Base-by-base conservation (phyloP, 257 asterid genomes). In the Perilla frutescens region DNA sequence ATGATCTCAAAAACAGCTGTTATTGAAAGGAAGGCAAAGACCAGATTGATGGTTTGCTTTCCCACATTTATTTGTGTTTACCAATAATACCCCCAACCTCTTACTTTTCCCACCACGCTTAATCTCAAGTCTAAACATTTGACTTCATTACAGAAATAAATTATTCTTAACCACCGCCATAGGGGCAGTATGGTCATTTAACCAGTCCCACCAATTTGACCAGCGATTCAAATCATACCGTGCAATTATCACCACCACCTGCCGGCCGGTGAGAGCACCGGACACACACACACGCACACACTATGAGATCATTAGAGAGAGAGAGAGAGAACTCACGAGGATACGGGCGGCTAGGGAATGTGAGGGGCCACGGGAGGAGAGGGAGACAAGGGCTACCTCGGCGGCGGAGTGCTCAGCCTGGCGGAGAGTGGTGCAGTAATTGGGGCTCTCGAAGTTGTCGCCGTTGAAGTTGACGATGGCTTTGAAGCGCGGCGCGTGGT, bases 371-470 rank as follows among this genome's bases (percentile, higher is more conserved):
- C 44, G 62, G 39, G 79, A 88, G 31, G 87, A 87, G 66, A 87
- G 81, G 51, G 86, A 74, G 62, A 83, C 51, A 57, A 90, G 90
- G 29, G 90, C 84, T 36, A 83, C 88, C 84, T 88, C 94, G 14
- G 96, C 96, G 55, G 96, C 93, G 77, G 93, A 83, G 81, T 90
- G 96, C 79, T 90, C 96, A 8, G 96, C 94, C 76, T 77, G 89
- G 36, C 94, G 90, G 75, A 90, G 89, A 5, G 94, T 90, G 62
- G 96, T 71, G 79, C 85, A 80, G 81, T 83, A 84, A 71, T 79
- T 78, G 5, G 92, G 89, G 68, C 86, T 75, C 67, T 90, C 96
- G 55, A 86, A 90, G 66, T 70, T 61, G 59, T 90, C 92, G 10
- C 92, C 94, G 84, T 85, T 88, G 70, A 90, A 90, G 78, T 83